Evolutionary conservation across 805 yeast genomes (phyloP).

Genomic region (Nakazawaea molendinolei): DNA sequence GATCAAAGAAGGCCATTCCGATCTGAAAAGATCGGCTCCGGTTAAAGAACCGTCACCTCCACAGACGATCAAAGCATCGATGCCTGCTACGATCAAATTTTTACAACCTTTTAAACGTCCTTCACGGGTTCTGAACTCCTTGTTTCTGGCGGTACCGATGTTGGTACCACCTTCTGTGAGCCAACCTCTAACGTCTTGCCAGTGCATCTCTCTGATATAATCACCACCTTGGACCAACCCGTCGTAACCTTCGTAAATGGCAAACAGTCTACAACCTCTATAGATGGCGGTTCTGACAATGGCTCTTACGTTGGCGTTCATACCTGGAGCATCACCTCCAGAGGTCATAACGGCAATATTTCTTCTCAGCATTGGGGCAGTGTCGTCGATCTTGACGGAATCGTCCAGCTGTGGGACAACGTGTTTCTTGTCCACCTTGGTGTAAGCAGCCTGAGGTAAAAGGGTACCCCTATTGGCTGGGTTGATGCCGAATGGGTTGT

Average conservation of each 20-base stretch:
- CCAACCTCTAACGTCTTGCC: conserved; percentile 74
- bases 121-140: conserved; percentile 56
- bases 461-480: conserved; percentile 12
- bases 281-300: conserved; percentile 89
- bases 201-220: conserved; percentile 56
- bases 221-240: conserved; percentile 87
- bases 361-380: conserved; percentile 22
- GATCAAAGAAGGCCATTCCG: conserved; percentile 71
- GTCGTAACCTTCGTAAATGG: conserved; percentile 90
- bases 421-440: background rate
- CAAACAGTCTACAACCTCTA: conserved; percentile 85
- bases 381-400: background rate
- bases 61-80: conserved; percentile 72
- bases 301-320: conserved; percentile 95
- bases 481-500: conserved; percentile 42
- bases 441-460: background rate
- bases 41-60: conserved; percentile 84
- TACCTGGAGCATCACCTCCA: conserved; percentile 99
- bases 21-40: conserved; percentile 72
- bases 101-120: conserved; percentile 61
- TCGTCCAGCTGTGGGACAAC: background rate
- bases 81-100: conserved; percentile 63
- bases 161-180: conserved; percentile 67
- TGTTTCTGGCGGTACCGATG: conserved; percentile 74
- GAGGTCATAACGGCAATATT: conserved; percentile 94